A percentile compares a stretch with the other conserved stretches of the same genome.
phyloP scores from a whole-genome alignment of 169 alveolate species.

The Plasmodium ovale region DNA sequence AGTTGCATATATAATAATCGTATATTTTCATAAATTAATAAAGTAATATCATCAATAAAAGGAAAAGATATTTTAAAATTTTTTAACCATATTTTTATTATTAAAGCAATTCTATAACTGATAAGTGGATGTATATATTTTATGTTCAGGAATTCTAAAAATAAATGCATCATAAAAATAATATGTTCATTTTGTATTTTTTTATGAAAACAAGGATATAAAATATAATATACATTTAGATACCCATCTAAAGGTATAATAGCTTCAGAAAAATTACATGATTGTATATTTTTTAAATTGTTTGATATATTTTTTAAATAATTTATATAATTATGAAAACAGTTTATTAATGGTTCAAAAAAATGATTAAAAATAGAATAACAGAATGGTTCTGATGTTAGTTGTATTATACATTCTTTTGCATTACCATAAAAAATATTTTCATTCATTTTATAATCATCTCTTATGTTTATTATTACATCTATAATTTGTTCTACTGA shows the following conservation, averaged over 20 bases:
- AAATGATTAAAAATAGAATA: constrained; percentile 48
- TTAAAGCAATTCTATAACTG: constrained; percentile 49
- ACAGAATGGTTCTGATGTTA: constrained; percentile 54
- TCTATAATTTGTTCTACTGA: constrained; percentile 65
- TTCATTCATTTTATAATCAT: constrained; percentile 53
- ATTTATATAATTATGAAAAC: constrained; percentile 66
- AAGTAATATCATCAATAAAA: constrained; percentile 38
- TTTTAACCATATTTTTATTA: constrained; percentile 50
- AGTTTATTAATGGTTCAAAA: constrained; percentile 62
- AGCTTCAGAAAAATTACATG: constrained; percentile 19
- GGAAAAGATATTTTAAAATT: constrained; percentile 55
- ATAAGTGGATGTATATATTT: constrained; percentile 49
- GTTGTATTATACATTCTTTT: constrained; percentile 40
- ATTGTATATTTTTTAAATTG: constrained; percentile 40
- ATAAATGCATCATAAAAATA: constrained; percentile 43
- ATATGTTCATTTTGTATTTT: constrained; percentile 63
- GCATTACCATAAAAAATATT: constrained; percentile 60
- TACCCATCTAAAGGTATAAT: constrained; percentile 59
- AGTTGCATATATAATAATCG: constrained; percentile 17
- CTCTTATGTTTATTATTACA: constrained; percentile 32
- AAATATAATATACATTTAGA: constrained; percentile 48
- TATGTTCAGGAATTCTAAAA: constrained; percentile 24
- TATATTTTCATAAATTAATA: constrained; percentile 48
- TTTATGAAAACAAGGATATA: constrained; percentile 66
- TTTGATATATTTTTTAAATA: constrained; percentile 19